Base-by-base conservation (phyloP, 129 eudicot species). In the Mikania micrantha region DNA sequence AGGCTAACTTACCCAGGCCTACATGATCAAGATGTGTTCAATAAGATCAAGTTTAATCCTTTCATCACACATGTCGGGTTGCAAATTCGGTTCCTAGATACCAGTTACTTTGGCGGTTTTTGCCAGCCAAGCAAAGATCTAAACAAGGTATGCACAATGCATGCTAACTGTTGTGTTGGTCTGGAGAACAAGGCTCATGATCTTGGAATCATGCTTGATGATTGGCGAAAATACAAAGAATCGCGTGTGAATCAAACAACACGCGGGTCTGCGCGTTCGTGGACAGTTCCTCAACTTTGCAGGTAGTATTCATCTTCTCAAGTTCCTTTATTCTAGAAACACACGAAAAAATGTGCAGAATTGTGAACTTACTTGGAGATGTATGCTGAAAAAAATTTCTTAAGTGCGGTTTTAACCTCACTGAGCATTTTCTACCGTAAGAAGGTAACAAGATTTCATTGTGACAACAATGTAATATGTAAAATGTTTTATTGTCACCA, bases 91-190 rank as follows among this genome's bases (percentile, higher is more conserved):
- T 90, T 84, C 56, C 56, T 90, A 20, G 92, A 83, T 57, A 90
- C 97, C 0, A 61, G 31, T 17, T 83, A 82, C 52, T 90, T 87
- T 77, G 95, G 96, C 38, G 96, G 97, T 15, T 85, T 91, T 71
- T 91, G 96, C 60, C 47, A 77, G 47, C 80, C 85, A 2, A 83
- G 93, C 73, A 81, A 65, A 76, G 84, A 87, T 71, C 48, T 91
- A 20, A 79, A 91, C 50, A 58, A 66, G 59, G 97, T 90, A 17
- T 82, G 91, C 73, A 90, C 95, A 47, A 87, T 91, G 93, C 97
- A 91, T 77, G 93, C 96, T 5, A 91, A 91, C 75, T 91, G 97
- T 47, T 91, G 90, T 60, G 73, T 73, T 69, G 93, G 97, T 31
- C 69, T 91, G 42, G 81, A 80, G 31, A 87, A 83, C 22, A 91